These are phyloP conservation scores for Przewalskia tangutica DNA, from an alignment of 257 asterid genomes.

Conservation along the genomic window DNA sequence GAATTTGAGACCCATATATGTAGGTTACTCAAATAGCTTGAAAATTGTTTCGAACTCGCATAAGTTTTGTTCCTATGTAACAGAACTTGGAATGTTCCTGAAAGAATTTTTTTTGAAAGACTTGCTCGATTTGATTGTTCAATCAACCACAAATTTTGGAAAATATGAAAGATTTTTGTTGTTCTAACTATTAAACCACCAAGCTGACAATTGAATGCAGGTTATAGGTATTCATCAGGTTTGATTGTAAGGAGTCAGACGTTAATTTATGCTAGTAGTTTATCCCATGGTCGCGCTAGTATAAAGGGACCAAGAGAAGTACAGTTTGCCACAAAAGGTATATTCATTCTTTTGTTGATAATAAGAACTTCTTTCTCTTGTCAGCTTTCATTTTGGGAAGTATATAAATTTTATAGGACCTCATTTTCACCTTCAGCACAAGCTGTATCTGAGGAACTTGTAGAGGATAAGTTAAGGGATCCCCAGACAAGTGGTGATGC, in stretches of 20 bases:
- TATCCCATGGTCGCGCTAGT: conserved; percentile 14
- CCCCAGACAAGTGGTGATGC: conserved; percentile 58
- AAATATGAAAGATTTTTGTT: background rate
- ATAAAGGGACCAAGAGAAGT: conserved; percentile 7
- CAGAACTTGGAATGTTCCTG: background rate
- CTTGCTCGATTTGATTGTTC: background rate
- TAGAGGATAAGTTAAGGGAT: conserved; percentile 32
- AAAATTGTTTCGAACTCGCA: background rate
- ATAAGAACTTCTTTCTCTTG: background rate
- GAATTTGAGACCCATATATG: background rate
- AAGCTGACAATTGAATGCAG: conserved; percentile 23
- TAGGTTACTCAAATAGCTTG: background rate
- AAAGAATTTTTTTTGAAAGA: background rate
- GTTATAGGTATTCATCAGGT: conserved; percentile 34
- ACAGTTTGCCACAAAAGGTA: conserved; percentile 37
- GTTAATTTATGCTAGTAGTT: conserved; percentile 23
- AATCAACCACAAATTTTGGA: background rate
- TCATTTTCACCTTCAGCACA: conserved; percentile 65
- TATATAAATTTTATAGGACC: conserved; percentile 7
- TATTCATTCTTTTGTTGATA: conserved; percentile 10
- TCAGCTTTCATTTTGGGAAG: conserved; percentile 1
- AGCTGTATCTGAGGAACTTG: conserved; percentile 52
- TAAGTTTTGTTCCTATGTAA: background rate
- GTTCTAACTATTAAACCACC: background rate
- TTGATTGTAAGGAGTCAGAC: conserved; percentile 18